Evolutionary conservation across 169 alveolate species (phyloP), one percentile per base, ranked within the genome.

Genomic region (Eimeria praecox): DNA sequence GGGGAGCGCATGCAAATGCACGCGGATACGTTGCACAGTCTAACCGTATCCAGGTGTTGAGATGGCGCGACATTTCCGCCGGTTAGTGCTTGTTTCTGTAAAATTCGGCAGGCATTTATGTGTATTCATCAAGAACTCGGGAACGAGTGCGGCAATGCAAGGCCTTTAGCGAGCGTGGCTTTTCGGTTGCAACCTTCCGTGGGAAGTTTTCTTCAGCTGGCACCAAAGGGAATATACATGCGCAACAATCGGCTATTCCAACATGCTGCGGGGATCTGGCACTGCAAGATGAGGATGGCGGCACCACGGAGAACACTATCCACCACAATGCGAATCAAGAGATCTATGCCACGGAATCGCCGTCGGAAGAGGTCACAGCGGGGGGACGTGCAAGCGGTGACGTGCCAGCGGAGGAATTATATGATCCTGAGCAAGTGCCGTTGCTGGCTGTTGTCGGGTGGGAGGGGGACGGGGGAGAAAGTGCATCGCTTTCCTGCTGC

Each of bases 401-500:
- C 46, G 49, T 16, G 27, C 18, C n/a, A 62, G 33, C 38, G 64
- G 82, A 87, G 30, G 82, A 87, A 49, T 33, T 87, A 40, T 35
- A 33, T 87, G 82, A 87, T 22, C 83, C 93, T 38, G 35, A 40
- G 33, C 56, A 87, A 24, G 93, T 87, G 59, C 93, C 93, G 64
- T 46, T 87, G 83, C 93, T 87, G 42, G 93, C 93, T 56, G 93
- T 64, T 40, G 93, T 87, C 42, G 93, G 93, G 46, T 87, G 93
- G 93, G 93, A 87, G 59, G 93, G 93, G 59, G 93, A 87, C 33
- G 82, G 59, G 8, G 93, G 93, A 62, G 93, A 87, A 62, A 62
- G 42, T 30, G 78, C 93, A 38, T 87, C 93, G 20, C 82, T 87
- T 62, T 56, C 93, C 64, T 56, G 66, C 49, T 59, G 82, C 38